These are phyloP conservation scores for peach (Prunus persica) DNA, from an alignment of 306 rosid genomes.

Conservation along the genomic window DNA sequence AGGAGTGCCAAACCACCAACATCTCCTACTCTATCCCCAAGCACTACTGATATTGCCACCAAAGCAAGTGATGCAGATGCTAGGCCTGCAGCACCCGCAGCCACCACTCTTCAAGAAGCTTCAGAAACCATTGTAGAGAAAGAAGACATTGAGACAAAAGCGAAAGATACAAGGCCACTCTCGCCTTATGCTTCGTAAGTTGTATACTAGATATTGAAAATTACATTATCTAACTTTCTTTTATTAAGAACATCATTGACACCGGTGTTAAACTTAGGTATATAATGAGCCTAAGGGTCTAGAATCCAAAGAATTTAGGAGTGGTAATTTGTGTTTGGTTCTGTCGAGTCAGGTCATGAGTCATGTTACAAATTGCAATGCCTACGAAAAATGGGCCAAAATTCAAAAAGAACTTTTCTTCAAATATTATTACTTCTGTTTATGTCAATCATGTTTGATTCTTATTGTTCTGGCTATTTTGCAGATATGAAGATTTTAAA, in stretches of 20 bases:
- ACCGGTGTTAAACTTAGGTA: background rate
- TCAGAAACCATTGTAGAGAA: constrained; percentile 1
- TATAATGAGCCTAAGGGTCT: too few relatives aligned
- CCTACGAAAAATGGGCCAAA: too few relatives aligned
- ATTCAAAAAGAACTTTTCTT: too few relatives aligned
- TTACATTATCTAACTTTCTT: background rate
- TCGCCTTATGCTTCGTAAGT: constrained; percentile 14
- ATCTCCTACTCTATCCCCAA: constrained; percentile 22
- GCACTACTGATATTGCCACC: constrained; percentile 5
- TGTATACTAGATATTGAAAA: background rate
- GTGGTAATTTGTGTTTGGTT: too few relatives aligned
- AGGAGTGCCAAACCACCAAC: constrained; percentile 23
- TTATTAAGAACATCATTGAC: background rate
- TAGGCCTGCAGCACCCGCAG: constrained; percentile 8
- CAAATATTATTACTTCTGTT: too few relatives aligned
- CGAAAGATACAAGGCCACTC: constrained; percentile 10
- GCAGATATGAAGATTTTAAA: constrained; percentile 50
- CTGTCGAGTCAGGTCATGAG: too few relatives aligned
- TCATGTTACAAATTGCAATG: too few relatives aligned
- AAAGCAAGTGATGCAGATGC: constrained; percentile 1
- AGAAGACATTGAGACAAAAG: constrained; percentile 7
- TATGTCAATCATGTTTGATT: background rate
- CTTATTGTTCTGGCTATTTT: constrained; percentile 2
- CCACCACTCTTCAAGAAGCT: constrained; percentile 13
- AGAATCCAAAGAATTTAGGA: too few relatives aligned